Evolutionary conservation across 148 eudicot genomes (phyloP), one percentile per base, ranked within the genome.

Genomic region (Talinum fruticosum): DNA sequence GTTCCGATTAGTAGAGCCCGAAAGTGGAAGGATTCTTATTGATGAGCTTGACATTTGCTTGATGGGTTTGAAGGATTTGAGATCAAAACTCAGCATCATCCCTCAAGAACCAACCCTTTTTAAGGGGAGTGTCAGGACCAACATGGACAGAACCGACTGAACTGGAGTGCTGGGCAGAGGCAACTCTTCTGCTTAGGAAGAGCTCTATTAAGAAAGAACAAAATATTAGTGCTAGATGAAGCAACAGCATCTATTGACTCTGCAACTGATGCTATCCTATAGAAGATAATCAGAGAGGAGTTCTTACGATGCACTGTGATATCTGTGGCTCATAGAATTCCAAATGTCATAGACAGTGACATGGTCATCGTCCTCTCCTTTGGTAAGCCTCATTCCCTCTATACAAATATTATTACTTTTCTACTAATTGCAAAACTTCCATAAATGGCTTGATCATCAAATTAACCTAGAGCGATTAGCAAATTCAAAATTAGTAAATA

Each of bases 51-150:
- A 89, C 51, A 87, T 89, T 53, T 84, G 85, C 83, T 78, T 87
- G 16, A 79, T 90, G 6, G 91, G 93, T 14, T 83, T 88, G 28
- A 80, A 83, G 77, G 89, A 88, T 77, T 65, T 90, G 21, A 71
- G 93, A 44, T 71, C 78, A 54, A 86, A 86, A 68, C 82, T 90
- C 68, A 86, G 88, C 54, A 85, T 90, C 73, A 90, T 88, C n/a
- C 93, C 93, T 76, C 93, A 90, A 78, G 93, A 90, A 68, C 88
- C 93, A 35, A 88, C 93, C 13, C 88, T 90, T 64, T 90, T 90
- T 79, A 82, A 68, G 70, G 92, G 92, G 37, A 89, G 85, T 44
- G 79, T 89, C 7, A 75, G 90, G 76, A 76, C 86, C 19, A 89
- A 89, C 71, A 72, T 89, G 80, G 90, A 89, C 75, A n/a, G n/a